Conservation (phyloP, 1,139 yeast species). For the Zygotorulaspora mrakii region DNA sequence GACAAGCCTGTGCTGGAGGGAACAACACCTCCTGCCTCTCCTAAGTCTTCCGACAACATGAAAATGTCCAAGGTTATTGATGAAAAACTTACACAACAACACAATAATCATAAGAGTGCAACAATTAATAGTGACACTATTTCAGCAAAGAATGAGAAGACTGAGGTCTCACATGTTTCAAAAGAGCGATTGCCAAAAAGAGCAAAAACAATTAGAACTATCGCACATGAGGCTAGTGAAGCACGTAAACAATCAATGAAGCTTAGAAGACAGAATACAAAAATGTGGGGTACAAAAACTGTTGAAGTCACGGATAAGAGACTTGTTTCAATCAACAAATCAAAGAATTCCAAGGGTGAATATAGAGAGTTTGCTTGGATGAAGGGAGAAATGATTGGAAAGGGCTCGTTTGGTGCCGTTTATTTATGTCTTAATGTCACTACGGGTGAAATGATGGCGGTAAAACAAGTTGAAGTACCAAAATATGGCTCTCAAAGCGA, state of each 20-base stretch:
- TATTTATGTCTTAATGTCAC: constrained; percentile 90
- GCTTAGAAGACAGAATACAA: constrained; percentile 75
- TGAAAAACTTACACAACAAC: constrained; percentile 2
- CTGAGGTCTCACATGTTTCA: constrained; percentile 8
- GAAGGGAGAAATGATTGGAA: constrained; percentile 93
- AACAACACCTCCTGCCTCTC: constrained; percentile 56
- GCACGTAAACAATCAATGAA: constrained; percentile 42
- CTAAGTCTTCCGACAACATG: constrained; percentile 30
- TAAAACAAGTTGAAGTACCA: constrained; percentile 84
- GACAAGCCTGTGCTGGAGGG: constrained; percentile 90
- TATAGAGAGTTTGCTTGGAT: constrained; percentile 94
- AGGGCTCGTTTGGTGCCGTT: constrained; percentile 97
- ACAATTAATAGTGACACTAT: neutral
- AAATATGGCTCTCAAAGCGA: constrained; percentile 45
- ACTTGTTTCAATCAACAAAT: constrained; percentile 40
- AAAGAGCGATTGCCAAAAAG: constrained; percentile 40
- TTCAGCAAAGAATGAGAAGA: neutral
- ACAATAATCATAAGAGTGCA: constrained; percentile 2
- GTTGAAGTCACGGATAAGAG: constrained; percentile 83
- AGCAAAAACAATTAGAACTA: constrained; percentile 86
- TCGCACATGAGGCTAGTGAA: constrained; percentile 86
- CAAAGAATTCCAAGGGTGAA: constrained; percentile 58
- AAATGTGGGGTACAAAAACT: constrained; percentile 95
- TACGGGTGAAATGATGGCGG: constrained; percentile 98
- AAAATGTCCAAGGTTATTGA: constrained; percentile 11